Evolutionary conservation across 345 rosid genomes (phyloP).

Genomic region (Reutealis trisperma): DNA sequence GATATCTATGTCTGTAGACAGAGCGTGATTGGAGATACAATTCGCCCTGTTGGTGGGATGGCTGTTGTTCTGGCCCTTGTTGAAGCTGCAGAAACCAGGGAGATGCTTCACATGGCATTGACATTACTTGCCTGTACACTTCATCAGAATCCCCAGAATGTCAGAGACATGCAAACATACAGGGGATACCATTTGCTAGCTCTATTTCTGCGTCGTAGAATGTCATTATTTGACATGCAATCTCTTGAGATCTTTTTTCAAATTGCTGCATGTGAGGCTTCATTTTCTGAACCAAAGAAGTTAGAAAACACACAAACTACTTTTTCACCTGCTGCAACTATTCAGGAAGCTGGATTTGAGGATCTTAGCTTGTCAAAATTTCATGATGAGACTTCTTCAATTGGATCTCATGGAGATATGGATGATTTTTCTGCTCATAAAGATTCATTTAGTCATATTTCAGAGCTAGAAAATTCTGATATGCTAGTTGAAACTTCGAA

Average conservation of each 20-base stretch:
- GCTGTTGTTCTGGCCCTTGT: conserved; percentile 84
- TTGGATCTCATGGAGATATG: conserved; percentile 94
- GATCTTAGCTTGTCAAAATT: conserved; percentile 75
- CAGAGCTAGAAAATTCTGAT: conserved; percentile 90
- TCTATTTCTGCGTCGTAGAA: conserved; percentile 84
- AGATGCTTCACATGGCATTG: conserved; percentile 98
- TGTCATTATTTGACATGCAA: conserved; percentile 93
- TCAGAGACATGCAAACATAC: conserved; percentile 90
- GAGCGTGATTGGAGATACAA: conserved; percentile 85
- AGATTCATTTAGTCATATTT: conserved; percentile 88
- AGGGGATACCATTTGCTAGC: conserved; percentile 99
- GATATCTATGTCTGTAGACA: conserved; percentile 82
- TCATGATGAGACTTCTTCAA: conserved; percentile 77
- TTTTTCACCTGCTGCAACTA: conserved; percentile 50
- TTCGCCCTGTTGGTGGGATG: conserved; percentile 90
- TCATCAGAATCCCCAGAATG: conserved; percentile 95
- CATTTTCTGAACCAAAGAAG: conserved; percentile 92
- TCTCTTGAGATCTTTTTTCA: conserved; percentile 93
- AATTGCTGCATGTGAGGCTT: conserved; percentile 99
- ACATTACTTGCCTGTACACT: conserved; percentile 86
- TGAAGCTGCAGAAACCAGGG: conserved; percentile 92
- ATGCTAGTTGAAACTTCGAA: conserved; percentile 84
- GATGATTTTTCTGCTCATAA: conserved; percentile 90
- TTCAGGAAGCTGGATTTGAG: conserved; percentile 74
- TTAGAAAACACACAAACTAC: conserved; percentile 42